phyloP scores from a whole-genome alignment of 1,139 yeast genomes.

The Candida smagusa region DNA sequence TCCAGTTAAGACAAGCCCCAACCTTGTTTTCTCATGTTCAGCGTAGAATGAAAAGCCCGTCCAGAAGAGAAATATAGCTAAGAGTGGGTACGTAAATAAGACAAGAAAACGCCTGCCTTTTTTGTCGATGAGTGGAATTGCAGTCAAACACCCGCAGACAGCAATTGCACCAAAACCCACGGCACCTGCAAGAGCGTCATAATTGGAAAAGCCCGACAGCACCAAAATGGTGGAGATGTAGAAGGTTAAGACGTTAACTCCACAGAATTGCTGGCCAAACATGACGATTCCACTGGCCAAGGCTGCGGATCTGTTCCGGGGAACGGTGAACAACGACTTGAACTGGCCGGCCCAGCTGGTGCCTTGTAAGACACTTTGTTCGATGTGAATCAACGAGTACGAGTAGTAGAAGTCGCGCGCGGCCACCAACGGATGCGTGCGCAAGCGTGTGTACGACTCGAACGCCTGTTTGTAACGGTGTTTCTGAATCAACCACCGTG shows the following conservation, averaged over 20 bases:
- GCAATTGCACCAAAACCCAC: slow-evolving; percentile 12
- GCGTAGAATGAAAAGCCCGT: slow-evolving; percentile 8
- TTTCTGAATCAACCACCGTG: slow-evolving; percentile 48
- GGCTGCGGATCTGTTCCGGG: slow-evolving; percentile 5
- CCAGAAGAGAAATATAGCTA: slow-evolving; percentile 7
- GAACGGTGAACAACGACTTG: slow-evolving; percentile 3
- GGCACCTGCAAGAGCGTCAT: slow-evolving; percentile 12
- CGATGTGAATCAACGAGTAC: slow-evolving; percentile 5
- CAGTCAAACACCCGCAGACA: slow-evolving; percentile 5
- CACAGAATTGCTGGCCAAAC: slow-evolving; percentile 8
- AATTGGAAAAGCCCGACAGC: slow-evolving; percentile 10
- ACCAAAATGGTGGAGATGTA: slow-evolving; percentile 12
- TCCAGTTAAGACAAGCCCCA: slow-evolving; percentile 6
- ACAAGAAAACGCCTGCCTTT: slow-evolving; percentile 7
- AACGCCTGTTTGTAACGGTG: slow-evolving; percentile 37
- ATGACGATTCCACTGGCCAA: slow-evolving; percentile 6
- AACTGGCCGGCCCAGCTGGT: slow-evolving; percentile 4
- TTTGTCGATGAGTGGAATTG: slow-evolving; percentile 6
- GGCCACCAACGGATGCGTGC: slow-evolving; percentile 2
- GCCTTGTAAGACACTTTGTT: background rate
- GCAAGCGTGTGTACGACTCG: slow-evolving; percentile 4
- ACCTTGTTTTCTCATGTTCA: slow-evolving; percentile 1
- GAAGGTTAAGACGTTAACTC: slow-evolving; percentile 8
- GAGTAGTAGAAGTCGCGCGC: slow-evolving; percentile 5
- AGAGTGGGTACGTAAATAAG: slow-evolving; percentile 5